A percentile compares a stretch with the other conserved stretches of the same genome.
Evolutionary conservation across 164 flowering plant species (phyloP).

Genomic region (Piper longum): DNA sequence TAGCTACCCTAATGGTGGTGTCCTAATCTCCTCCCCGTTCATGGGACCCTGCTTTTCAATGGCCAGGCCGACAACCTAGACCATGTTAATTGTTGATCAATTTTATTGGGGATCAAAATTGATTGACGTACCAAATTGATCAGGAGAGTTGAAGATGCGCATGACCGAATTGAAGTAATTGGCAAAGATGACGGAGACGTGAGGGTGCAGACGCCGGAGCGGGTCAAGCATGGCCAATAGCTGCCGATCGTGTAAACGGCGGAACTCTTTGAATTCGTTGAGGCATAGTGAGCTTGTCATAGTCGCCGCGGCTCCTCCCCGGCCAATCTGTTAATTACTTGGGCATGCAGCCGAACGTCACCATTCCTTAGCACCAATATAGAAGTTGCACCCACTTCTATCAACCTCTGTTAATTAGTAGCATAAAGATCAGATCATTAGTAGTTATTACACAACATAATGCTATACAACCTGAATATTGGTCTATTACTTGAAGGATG

Average conservation of each 20-base stretch:
- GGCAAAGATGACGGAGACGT: neutral
- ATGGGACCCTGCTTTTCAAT: too few relatives aligned
- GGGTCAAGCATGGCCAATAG: neutral
- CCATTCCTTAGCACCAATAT: neutral
- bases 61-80: too few relatives aligned
- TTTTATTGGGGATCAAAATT: too few relatives aligned
- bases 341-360: slow-evolving; percentile 1
- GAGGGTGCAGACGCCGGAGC: neutral
- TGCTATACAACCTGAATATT: too few relatives aligned
- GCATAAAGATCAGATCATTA: too few relatives aligned
- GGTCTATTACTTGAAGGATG: neutral
- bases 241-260: neutral
- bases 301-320: neutral
- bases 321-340: neutral
- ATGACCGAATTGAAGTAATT: neutral
- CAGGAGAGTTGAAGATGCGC: neutral
- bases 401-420: neutral
- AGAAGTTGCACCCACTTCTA: neutral
- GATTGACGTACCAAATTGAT: neutral
- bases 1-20: too few relatives aligned
- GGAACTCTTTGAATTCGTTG: neutral
- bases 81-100: too few relatives aligned
- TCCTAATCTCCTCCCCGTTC: too few relatives aligned
- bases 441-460: too few relatives aligned
- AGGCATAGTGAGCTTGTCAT: neutral